Evolutionary conservation across 2,329 filamentous ascomycete species (phyloP), one percentile per base, ranked within the genome.

Genomic region (Fusarium sp.): DNA sequence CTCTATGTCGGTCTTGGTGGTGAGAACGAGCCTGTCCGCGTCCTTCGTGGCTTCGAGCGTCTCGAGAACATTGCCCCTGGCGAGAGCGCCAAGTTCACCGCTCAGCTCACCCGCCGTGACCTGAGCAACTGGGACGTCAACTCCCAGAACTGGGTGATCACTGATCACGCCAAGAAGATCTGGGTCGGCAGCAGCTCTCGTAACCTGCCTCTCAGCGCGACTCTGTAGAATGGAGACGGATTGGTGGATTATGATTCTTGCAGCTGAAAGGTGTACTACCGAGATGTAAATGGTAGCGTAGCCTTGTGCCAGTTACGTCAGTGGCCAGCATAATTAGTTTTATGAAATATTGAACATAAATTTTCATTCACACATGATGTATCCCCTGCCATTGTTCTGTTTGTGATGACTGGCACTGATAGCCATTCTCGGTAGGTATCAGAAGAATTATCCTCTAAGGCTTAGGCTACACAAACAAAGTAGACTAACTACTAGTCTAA

Each of bases 61-160:
- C 80, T 97, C 63, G 78, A 81, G 67, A 86, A 84, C 52, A 90
- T 98, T 68, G 84, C 87, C 6, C 87, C 93, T 0, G 93, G 93
- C n/a, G 79, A 89, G 79, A 89, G 86, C 54, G 85, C 83, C 6
- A 88, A 85, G 3, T 97, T 96, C 83, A 84, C 80, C 1, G 90
- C 88, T 1, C 86, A 90, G 18, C 81, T 98, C 59, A 94, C 90
- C 8, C 87, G 95, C 42, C 89, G 94, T 60, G 95, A 98, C 77
- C 73, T 98, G 59, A 94, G 91, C 78, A 96, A 94, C 83, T 98
- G 95, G 95, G 93, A 97, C 73, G 83, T 88, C 1, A 85, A 77
- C 2, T 79, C 82, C n/a, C 95, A 98, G 85, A 91, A 98, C 83
- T 98, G 95, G 95, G 87, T 94, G 47, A 74, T 89, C n/a, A 84